Evolutionary conservation across 148 eudicot species (phyloP), one percentile per base, ranked within the genome.

Genomic region (Nyssa sinensis): DNA sequence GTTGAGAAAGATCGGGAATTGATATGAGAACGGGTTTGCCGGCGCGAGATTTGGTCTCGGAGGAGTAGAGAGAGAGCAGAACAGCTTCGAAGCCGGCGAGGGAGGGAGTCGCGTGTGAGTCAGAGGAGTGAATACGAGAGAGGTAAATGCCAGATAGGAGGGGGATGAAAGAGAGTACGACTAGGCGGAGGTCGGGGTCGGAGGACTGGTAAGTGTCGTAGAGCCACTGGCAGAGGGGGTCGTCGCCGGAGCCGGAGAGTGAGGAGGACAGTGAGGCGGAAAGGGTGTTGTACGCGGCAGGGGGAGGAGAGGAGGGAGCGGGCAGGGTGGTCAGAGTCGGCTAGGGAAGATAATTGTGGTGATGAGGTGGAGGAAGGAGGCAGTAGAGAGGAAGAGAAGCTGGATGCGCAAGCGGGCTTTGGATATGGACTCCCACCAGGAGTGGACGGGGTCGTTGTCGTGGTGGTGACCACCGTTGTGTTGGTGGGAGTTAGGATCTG

Each of bases 371-470:
- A 47, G 75, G 67, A 58, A 27, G 70, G 17, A 41, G 88, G 86
- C 64, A 91, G 88, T 47, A 90, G 81, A 19, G 91, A 81, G 16
- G 89, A n/a, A 79, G 62, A 94, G 97, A 51, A 83, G 74, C 75
- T 86, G 87, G 85, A 94, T 91, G 69, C 93, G 90, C 30, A 89
- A 55, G 24, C 97, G 90, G 39, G 98, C 94, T 75, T 86, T 82
- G 79, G 98, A 94, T 34, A 94, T 81, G 35, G 97, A 94, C 53
- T 94, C 98, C 91, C 93, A 93, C 94, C 92, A 89, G 4, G 94
- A 87, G 24, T 90, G 94, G 89, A 88, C 90, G 4, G 94, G 94
- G 69, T 92, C 97, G 64, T 33, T n/a, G 66, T 67, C 68, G 69
- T 75, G 64, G 63, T 64, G 66, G 39, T 71, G 71, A 25, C 41